These are phyloP conservation scores for Salix purpurea DNA, from an alignment of 345 rosid species.

Conservation along the genomic window DNA sequence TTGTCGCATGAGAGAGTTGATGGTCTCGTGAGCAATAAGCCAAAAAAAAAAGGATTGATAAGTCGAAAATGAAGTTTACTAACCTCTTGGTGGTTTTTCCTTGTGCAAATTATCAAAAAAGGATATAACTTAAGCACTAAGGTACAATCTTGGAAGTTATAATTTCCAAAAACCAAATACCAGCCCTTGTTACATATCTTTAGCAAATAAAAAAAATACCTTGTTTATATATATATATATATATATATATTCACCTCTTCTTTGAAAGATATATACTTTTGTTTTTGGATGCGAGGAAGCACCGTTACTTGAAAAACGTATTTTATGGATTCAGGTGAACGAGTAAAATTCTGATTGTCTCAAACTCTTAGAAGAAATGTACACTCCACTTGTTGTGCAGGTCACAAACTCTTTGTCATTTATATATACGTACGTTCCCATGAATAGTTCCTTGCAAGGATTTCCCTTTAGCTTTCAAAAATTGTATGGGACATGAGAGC, in stretches of 20 bases:
- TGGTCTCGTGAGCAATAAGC: constrained; percentile 21
- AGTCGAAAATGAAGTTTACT: constrained; percentile 25
- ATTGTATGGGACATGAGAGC: not conserved
- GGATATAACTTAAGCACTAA: constrained; percentile 20
- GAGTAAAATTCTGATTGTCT: fast-evolving
- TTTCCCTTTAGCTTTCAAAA: not conserved
- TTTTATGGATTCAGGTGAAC: fast-evolving
- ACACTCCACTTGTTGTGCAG: too few relatives aligned
- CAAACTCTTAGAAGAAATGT: fast-evolving
- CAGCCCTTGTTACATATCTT: not conserved
- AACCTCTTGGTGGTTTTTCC: not conserved
- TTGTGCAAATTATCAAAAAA: not conserved
- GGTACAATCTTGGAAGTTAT: not conserved
- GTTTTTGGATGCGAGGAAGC: too few relatives aligned
- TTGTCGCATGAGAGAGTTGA: constrained; percentile 22
- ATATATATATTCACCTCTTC: not conserved
- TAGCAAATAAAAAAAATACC: not conserved
- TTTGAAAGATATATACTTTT: not conserved
- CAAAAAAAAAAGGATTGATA: not conserved
- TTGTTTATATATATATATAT: not conserved
- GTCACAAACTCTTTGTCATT: too few relatives aligned
- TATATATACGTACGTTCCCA: not conserved
- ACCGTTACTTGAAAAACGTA: fast-evolving
- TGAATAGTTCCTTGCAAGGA: not conserved
- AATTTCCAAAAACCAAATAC: not conserved